Percentiles rank a stretch among this genome's conserved stretches.
Conservation (phyloP, 176 grass and related monocot genomes). For the Cocos nucifera region DNA sequence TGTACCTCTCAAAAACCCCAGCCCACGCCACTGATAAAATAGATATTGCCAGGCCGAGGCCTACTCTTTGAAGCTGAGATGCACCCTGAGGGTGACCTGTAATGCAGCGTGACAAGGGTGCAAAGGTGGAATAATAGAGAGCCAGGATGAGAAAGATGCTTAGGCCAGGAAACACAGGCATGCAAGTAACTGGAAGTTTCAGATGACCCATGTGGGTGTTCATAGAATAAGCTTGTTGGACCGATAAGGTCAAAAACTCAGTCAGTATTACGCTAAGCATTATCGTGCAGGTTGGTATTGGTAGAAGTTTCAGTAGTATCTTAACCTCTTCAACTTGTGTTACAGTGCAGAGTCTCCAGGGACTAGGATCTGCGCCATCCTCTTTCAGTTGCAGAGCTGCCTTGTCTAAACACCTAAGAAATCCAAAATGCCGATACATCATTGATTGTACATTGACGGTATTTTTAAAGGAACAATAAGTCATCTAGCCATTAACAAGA, state of each 20-base stretch:
- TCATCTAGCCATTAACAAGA: background rate
- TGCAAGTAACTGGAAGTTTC: constrained; percentile 76
- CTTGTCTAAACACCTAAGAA: constrained; percentile 65
- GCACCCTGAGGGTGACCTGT: constrained; percentile 85
- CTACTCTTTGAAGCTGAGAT: constrained; percentile 80
- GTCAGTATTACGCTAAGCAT: constrained; percentile 79
- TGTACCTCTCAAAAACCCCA: constrained; percentile 67
- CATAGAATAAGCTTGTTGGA: constrained; percentile 92
- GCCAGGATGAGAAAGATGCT: constrained; percentile 81
- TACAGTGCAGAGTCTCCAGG: constrained; percentile 53
- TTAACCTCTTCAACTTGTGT: constrained; percentile 72
- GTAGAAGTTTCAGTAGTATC: constrained; percentile 69
- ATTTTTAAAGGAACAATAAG: background rate
- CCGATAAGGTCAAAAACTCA: constrained; percentile 81
- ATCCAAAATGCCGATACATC: background rate
- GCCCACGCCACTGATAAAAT: constrained; percentile 76
- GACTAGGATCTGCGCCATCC: constrained; percentile 8
- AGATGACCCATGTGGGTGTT: constrained; percentile 51
- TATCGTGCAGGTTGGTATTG: constrained; percentile 67
- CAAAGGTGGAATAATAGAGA: constrained; percentile 72
- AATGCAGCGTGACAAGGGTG: constrained; percentile 50
- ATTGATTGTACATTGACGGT: background rate
- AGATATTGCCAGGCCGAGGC: constrained; percentile 62
- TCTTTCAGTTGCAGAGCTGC: constrained; percentile 50
- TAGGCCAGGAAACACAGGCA: constrained; percentile 90